Conservation (phyloP, 108 stramenopile species). For the Schizochytrium sp. region DNA sequence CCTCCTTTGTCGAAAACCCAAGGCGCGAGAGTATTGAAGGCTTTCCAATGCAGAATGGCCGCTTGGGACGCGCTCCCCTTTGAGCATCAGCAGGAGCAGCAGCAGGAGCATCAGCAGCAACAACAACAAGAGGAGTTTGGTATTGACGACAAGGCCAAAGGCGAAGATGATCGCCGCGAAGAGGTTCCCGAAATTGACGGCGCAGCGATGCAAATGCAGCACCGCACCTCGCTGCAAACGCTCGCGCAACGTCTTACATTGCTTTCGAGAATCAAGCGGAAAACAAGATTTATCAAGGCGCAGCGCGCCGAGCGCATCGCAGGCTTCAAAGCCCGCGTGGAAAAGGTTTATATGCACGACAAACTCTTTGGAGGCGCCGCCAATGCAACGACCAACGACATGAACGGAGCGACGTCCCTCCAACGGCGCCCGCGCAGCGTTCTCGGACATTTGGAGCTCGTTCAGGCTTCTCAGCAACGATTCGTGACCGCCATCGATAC, state of each 20-base stretch:
- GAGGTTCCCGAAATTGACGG: too few species aligned
- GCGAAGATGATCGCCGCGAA: too few species aligned
- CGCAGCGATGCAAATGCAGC: too few species aligned
- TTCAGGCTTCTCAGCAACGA: not conserved
- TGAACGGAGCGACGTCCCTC: too few species aligned
- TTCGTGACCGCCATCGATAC: not conserved
- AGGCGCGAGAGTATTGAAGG: too few species aligned
- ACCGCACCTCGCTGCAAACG: not conserved
- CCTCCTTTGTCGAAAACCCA: too few species aligned
- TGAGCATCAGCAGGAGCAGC: too few species aligned
- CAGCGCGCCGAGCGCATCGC: not conserved
- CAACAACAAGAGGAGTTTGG: not conserved
- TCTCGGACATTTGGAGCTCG: not conserved
- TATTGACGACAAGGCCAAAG: too few species aligned
- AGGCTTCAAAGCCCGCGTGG: not conserved
- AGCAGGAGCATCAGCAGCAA: not conserved
- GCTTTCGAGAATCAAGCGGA: not conserved
- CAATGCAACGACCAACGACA: not conserved
- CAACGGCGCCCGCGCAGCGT: not conserved
- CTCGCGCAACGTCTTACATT: not conserved
- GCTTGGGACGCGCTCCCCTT: too few species aligned
- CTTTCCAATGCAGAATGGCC: too few species aligned
- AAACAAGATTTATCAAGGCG: not conserved
- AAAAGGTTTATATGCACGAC: not conserved
- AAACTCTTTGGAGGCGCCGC: conserved; percentile 1